A percentile compares a stretch with the other conserved stretches of the same genome.
Evolutionary conservation across 768 basidiomycete species (phyloP).

Genomic region (Amanita fuliginea): DNA sequence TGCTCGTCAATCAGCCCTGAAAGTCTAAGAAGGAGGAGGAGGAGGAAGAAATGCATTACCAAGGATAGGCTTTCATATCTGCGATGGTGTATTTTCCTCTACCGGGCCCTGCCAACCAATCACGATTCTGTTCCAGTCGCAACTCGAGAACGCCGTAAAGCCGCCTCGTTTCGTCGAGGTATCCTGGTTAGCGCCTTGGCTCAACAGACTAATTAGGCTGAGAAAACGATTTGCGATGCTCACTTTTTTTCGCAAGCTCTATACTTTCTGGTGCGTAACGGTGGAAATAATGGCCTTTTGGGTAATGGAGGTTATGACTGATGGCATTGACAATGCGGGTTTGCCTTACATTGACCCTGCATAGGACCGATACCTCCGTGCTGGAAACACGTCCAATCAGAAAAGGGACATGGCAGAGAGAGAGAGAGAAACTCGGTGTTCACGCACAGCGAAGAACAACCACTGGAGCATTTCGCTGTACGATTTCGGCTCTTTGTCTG

Average conservation of each 20-base stretch:
- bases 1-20: not conserved
- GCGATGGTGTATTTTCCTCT: conserved; percentile 60
- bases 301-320: not conserved
- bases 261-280: conserved; percentile 45
- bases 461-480: conserved; percentile 72
- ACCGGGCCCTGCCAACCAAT: conserved; percentile 72
- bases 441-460: conserved; percentile 68
- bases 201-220: not conserved
- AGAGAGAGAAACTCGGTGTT: no score
- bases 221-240: not conserved
- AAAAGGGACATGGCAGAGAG: not conserved
- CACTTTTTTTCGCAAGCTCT: not conserved
- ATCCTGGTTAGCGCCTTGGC: conserved; percentile 31
- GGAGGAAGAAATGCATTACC: conserved; percentile 12
- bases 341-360: conserved; percentile 52
- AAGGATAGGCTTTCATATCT: conserved; percentile 57
- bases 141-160: conserved; percentile 78
- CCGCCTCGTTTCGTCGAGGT: conserved; percentile 70
- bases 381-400: conserved; percentile 23
- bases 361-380: conserved; percentile 82
- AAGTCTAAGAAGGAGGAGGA: no score
- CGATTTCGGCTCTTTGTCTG: conserved; percentile 38
- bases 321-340: not conserved
- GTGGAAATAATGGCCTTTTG: conserved; percentile 58
- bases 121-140: conserved; percentile 50